phyloP scores from a whole-genome alignment of 495 filamentous ascomycete genomes.

The Trichoderma reesei region DNA sequence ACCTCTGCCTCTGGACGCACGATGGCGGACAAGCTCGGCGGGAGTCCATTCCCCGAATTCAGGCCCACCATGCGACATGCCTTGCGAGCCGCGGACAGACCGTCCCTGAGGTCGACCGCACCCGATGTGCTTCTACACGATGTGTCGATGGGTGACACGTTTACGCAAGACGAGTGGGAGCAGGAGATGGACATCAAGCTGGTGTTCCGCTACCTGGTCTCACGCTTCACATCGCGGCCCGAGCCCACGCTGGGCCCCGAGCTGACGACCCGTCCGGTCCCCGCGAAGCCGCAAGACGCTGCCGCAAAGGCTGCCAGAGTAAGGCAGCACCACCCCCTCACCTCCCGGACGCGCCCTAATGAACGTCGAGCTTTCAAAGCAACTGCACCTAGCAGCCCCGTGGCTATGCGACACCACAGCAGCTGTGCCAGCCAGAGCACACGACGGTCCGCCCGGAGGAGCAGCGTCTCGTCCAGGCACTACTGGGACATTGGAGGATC shows the following conservation, averaged over 20 bases:
- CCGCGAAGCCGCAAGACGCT: constrained; percentile 49
- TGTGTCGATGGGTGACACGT: constrained; percentile 16
- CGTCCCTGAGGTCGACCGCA: constrained; percentile 16
- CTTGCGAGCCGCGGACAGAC: constrained; percentile 21
- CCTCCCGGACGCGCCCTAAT: constrained; percentile 45
- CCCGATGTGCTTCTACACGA: constrained; percentile 15
- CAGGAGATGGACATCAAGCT: constrained; percentile 73
- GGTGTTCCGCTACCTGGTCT: constrained; percentile 77
- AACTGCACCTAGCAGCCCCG: constrained; percentile 34
- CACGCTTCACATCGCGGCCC: constrained; percentile 50
- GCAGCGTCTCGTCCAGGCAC: constrained; percentile 53
- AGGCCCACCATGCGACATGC: constrained; percentile 33
- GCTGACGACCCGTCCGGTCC: constrained; percentile 32
- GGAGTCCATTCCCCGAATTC: constrained; percentile 30
- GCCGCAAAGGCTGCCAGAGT: constrained; percentile 74
- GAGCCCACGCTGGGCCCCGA: constrained; percentile 26
- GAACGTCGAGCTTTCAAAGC: constrained; percentile 45
- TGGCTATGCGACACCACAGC: constrained; percentile 46
- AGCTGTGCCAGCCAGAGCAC: constrained; percentile 79
- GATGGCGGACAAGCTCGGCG: constrained; percentile 13
- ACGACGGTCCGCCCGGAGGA: constrained; percentile 47
- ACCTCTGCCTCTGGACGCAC: constrained; percentile 15
- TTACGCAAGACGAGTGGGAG: constrained; percentile 75
- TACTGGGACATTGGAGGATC: constrained; percentile 84
- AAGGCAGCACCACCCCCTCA: constrained; percentile 74